Percentiles rank a stretch among this genome's conserved stretches.
Conservation (phyloP, 371 early-diverging fungal genomes). For the Entomophthora muscae region DNA sequence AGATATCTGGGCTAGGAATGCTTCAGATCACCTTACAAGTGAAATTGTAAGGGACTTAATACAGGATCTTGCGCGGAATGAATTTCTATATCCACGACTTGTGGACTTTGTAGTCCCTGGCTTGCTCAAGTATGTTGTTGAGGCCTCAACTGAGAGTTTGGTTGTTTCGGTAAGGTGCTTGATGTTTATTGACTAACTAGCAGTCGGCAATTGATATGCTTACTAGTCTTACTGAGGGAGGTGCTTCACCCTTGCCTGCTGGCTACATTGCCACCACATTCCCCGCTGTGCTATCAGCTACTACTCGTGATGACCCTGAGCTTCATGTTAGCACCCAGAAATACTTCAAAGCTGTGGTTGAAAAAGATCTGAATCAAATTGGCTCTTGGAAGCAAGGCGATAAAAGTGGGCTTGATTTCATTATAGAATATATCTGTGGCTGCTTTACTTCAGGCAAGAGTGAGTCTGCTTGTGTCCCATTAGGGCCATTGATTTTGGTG, state of each 20-base stretch:
- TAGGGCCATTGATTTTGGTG: neutral
- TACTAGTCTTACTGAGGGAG: conserved; percentile 35
- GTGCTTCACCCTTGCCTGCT: conserved; percentile 44
- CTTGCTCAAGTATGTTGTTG: conserved; percentile 36
- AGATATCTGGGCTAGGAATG: conserved; percentile 54
- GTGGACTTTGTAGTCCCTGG: conserved; percentile 48
- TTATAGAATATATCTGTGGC: neutral
- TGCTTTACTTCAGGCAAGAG: neutral
- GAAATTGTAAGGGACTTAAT: conserved; percentile 62
- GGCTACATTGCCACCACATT: conserved; percentile 28
- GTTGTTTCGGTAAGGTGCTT: conserved; percentile 29
- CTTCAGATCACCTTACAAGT: conserved; percentile 40
- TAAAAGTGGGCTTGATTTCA: neutral
- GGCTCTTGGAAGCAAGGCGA: conserved; percentile 24
- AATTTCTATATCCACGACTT: conserved; percentile 34
- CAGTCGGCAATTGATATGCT: conserved; percentile 59
- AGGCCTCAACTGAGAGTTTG: conserved; percentile 22
- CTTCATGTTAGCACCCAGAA: conserved; percentile 10
- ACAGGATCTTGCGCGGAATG: conserved; percentile 52
- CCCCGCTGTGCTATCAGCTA: conserved; percentile 2
- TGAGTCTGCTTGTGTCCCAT: neutral
- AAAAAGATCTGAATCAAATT: conserved; percentile 39
- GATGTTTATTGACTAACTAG: neutral
- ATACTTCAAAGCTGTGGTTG: conserved; percentile 20
- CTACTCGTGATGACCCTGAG: conserved; percentile 6